phyloP scores from a whole-genome alignment of 2,329 filamentous ascomycete genomes.

The Penicillium verrucosum region DNA sequence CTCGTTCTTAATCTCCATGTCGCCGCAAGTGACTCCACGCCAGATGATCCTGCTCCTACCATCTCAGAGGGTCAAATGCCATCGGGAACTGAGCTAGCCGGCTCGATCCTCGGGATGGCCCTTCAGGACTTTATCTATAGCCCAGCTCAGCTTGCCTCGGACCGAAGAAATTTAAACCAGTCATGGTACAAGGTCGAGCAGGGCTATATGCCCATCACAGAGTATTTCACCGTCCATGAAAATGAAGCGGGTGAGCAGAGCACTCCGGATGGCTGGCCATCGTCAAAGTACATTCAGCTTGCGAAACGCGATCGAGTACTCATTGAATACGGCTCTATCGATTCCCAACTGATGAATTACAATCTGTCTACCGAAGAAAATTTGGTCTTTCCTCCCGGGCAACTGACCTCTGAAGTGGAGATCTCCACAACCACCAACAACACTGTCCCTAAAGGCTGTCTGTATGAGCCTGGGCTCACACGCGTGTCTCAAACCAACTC shows the following conservation, averaged over 20 bases:
- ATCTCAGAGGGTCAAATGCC: conserved; percentile 48
- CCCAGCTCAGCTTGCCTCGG: conserved; percentile 46
- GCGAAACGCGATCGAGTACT: conserved; percentile 53
- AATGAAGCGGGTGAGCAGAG: conserved; percentile 37
- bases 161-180: conserved; percentile 56
- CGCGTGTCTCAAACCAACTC: conserved; percentile 47
- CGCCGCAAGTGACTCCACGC: conserved; percentile 45
- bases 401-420: conserved; percentile 40
- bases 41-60: conserved; percentile 42
- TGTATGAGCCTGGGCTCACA: conserved; percentile 46
- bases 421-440: conserved; percentile 40
- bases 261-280: conserved; percentile 63
- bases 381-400: conserved; percentile 51
- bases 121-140: conserved; percentile 55
- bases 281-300: conserved; percentile 57
- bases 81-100: conserved; percentile 41
- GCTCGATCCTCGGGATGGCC: conserved; percentile 47
- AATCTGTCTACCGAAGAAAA: conserved; percentile 51
- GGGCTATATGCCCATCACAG: conserved; percentile 46
- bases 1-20: conserved; percentile 60
- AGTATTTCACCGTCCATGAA: conserved; percentile 51
- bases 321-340: conserved; percentile 54
- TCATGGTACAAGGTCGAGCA: conserved; percentile 54
- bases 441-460: conserved; percentile 51
- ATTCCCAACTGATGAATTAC: conserved; percentile 56